phyloP scores from a whole-genome alignment of 306 rosid species.

The cucumber (Cucumis sativus) region DNA sequence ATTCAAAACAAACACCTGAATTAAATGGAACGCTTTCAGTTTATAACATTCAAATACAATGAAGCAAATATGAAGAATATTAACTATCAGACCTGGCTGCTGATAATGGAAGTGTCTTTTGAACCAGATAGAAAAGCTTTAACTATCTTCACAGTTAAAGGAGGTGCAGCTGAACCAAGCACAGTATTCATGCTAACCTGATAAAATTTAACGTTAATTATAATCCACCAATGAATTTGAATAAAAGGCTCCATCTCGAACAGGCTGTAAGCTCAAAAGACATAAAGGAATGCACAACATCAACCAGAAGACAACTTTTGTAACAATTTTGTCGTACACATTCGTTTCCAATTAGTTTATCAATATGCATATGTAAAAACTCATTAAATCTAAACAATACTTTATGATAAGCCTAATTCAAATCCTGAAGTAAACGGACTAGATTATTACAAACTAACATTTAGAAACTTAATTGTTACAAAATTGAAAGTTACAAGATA shows the following conservation, averaged over 20 bases:
- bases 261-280: not conserved
- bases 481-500: not conserved
- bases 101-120: constrained; percentile 45
- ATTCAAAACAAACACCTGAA: not conserved
- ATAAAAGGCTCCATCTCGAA: not conserved
- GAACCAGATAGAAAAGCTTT: constrained; percentile 49
- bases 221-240: not conserved
- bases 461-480: not conserved
- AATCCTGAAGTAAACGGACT: no score
- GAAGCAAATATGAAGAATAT: constrained; percentile 10
- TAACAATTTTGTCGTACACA: no score
- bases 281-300: not conserved
- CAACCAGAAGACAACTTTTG: not conserved
- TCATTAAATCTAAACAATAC: no score
- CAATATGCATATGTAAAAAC: no score
- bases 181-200: constrained; percentile 86
- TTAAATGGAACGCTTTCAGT: not conserved
- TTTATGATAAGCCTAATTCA: no score
- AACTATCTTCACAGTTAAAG: constrained; percentile 70
- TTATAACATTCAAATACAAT: not conserved
- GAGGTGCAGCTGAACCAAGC: constrained; percentile 88
- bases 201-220: constrained; percentile 2
- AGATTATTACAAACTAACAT: not conserved
- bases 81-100: constrained; percentile 38
- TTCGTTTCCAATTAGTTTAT: no score